Conservation (phyloP, 2,329 filamentous ascomycete species). For the Paecilomyces sp. region DNA sequence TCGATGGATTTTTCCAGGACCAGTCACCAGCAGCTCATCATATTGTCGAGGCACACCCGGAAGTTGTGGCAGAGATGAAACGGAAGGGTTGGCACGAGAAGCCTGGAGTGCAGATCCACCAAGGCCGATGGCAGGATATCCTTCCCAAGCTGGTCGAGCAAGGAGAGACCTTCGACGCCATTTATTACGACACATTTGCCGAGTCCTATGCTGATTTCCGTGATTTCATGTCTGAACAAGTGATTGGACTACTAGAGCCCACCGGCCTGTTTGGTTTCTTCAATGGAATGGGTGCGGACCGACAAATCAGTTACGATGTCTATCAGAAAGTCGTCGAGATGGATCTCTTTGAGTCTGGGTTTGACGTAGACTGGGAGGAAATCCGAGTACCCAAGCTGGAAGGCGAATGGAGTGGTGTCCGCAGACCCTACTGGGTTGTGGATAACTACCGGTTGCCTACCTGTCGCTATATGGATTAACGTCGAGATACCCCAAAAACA, state of each 20-base stretch:
- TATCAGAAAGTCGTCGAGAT: slow-evolving; percentile 89
- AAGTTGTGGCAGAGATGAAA: slow-evolving; percentile 63
- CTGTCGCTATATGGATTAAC: slow-evolving; percentile 31
- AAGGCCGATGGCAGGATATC: slow-evolving; percentile 75
- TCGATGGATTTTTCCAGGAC: slow-evolving; percentile 68
- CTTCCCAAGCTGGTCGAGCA: slow-evolving; percentile 60
- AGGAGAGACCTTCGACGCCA: slow-evolving; percentile 70
- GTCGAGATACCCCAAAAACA: neutral
- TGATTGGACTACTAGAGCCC: slow-evolving; percentile 64
- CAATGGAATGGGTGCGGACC: slow-evolving; percentile 79
- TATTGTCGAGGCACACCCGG: slow-evolving; percentile 78
- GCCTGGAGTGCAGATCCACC: slow-evolving; percentile 53
- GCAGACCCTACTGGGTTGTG: slow-evolving; percentile 83
- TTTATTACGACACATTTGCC: slow-evolving; percentile 97
- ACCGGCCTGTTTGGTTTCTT: slow-evolving; percentile 56
- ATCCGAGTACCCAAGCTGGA: slow-evolving; percentile 67
- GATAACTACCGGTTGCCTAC: slow-evolving; percentile 46
- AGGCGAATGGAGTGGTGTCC: slow-evolving; percentile 81
- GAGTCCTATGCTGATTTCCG: slow-evolving; percentile 84
- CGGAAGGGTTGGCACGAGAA: slow-evolving; percentile 62
- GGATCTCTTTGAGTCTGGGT: slow-evolving; percentile 79
- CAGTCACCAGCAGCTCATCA: slow-evolving; percentile 65
- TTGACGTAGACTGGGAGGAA: slow-evolving; percentile 82
- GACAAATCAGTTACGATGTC: slow-evolving; percentile 91
- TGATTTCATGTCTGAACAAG: slow-evolving; percentile 79